These are phyloP conservation scores for Exophiala mesophila DNA, from an alignment of 2,329 filamentous ascomycete genomes.

Conservation along the genomic window DNA sequence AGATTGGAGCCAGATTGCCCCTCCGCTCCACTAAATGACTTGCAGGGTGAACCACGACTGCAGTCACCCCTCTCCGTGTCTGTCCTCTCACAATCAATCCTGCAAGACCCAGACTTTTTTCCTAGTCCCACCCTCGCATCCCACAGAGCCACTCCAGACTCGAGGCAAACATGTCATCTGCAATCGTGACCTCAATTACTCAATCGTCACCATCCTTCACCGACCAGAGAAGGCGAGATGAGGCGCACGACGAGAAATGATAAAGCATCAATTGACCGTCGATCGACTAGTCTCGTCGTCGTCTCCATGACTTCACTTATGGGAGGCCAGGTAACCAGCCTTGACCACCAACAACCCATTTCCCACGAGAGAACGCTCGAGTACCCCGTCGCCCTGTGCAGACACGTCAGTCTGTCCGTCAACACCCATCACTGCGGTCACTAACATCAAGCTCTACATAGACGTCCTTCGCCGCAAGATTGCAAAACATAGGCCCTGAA, in stretches of 20 bases:
- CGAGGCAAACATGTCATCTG: too few species aligned
- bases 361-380: slow-evolving; percentile 11
- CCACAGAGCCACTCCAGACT: too few species aligned
- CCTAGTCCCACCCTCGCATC: too few species aligned
- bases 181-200: neutral
- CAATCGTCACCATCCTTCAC: neutral
- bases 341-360: slow-evolving; percentile 2
- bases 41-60: too few species aligned
- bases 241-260: neutral
- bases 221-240: neutral
- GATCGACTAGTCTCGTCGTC: neutral
- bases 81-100: too few species aligned
- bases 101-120: too few species aligned
- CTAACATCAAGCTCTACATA: slow-evolving; percentile 6
- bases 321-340: slow-evolving; percentile 3
- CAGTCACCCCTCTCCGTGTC: too few species aligned
- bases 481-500: slow-evolving; percentile 13
- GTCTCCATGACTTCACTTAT: slow-evolving; percentile 1
- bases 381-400: slow-evolving; percentile 12
- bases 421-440: slow-evolving; percentile 16
- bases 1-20: too few species aligned
- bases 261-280: neutral
- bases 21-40: too few species aligned
- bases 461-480: slow-evolving; percentile 17
- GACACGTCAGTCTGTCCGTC: slow-evolving; percentile 12